A percentile compares a stretch with the other conserved stretches of the same genome.
phyloP scores from a whole-genome alignment of 768 basidiomycete species.

The Hortiboletus campestris region DNA sequence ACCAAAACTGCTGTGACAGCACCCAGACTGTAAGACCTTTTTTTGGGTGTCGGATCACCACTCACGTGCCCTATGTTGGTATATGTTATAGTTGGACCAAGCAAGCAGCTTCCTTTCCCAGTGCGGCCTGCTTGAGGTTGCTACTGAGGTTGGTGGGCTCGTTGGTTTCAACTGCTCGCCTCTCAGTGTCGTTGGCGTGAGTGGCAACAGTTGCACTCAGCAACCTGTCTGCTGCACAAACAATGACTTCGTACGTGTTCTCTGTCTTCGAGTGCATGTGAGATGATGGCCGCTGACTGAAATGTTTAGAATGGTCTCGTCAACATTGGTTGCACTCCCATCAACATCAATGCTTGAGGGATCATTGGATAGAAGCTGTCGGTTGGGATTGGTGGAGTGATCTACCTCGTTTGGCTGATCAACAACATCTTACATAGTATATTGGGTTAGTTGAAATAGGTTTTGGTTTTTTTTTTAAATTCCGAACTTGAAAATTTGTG shows the following conservation, averaged over 20 bases:
- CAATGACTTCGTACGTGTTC: background rate
- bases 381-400: background rate
- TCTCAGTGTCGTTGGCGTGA: background rate
- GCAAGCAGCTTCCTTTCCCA: accelerated
- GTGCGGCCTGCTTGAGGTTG: background rate
- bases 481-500: too few relatives aligned
- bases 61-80: background rate
- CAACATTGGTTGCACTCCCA: background rate
- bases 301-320: background rate
- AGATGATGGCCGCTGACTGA: too few relatives aligned
- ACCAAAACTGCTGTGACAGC: constrained; percentile 10
- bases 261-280: background rate
- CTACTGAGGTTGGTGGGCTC: background rate
- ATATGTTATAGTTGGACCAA: background rate
- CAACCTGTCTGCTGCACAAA: background rate
- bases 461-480: too few relatives aligned
- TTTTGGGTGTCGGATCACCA: too few relatives aligned
- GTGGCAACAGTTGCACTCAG: background rate
- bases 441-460: too few relatives aligned
- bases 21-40: background rate
- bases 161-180: background rate
- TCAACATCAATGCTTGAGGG: background rate
- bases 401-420: background rate
- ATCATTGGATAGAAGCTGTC: background rate
- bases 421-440: background rate